Evolutionary conservation across 371 early-diverging fungal genomes (phyloP).

Genomic region (Mucor ambiguus): DNA sequence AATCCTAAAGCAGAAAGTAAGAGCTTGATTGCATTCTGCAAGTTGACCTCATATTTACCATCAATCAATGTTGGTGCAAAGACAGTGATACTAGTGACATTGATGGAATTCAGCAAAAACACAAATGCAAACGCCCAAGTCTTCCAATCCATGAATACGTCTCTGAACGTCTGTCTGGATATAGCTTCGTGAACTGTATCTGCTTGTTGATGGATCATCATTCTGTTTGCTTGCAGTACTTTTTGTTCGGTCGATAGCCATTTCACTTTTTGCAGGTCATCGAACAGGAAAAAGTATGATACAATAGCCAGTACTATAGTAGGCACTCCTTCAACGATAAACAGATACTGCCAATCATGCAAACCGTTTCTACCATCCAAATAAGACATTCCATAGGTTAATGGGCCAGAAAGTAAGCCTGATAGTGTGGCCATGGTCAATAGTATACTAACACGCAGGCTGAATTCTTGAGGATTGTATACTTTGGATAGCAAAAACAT

Average conservation of each 20-base stretch:
- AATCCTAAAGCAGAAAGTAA: constrained; percentile 49
- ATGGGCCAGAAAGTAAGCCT: constrained; percentile 33
- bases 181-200: constrained; percentile 15
- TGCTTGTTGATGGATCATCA: constrained; percentile 14
- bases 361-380: constrained; percentile 31
- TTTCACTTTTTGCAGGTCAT: constrained; percentile 27
- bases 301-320: constrained; percentile 24
- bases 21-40: constrained; percentile 46
- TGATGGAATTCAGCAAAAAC: constrained; percentile 25
- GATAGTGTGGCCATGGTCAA: constrained; percentile 33
- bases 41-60: constrained; percentile 10
- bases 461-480: constrained; percentile 32
- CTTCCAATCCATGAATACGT: constrained; percentile 42
- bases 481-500: constrained; percentile 30
- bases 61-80: constrained; percentile 33
- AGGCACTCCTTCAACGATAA: constrained; percentile 35
- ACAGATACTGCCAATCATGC: constrained; percentile 43
- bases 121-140: constrained; percentile 30
- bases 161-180: constrained; percentile 44
- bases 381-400: constrained; percentile 26
- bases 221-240: constrained; percentile 18
- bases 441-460: constrained; percentile 29
- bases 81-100: constrained; percentile 21
- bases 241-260: constrained; percentile 42
- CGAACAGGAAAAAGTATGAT: constrained; percentile 30